phyloP scores from a whole-genome alignment of 2,329 filamentous ascomycete genomes.

The Fusarium begoniae region DNA sequence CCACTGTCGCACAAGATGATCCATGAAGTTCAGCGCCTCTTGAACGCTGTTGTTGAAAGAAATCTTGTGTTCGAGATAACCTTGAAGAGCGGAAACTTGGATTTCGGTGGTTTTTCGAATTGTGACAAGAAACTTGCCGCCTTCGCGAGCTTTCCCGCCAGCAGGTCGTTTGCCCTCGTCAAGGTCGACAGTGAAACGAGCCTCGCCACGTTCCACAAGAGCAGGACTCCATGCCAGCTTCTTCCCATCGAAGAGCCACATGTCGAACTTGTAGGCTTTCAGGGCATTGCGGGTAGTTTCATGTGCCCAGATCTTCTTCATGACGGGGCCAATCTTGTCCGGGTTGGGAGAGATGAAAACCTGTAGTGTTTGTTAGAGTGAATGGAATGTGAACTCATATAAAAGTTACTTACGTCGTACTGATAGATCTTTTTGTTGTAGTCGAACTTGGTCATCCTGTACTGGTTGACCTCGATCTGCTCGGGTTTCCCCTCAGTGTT shows the following conservation, averaged over 20 bases:
- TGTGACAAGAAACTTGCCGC: conserved; percentile 66
- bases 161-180: conserved; percentile 69
- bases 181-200: conserved; percentile 73
- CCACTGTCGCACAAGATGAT: conserved; percentile 86
- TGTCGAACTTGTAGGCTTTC: conserved; percentile 52
- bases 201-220: conserved; percentile 56
- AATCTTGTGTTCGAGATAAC: conserved; percentile 70
- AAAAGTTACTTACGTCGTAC: conserved; percentile 77
- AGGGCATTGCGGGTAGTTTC: conserved; percentile 65
- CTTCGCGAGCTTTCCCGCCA: conserved; percentile 43
- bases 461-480: conserved; percentile 75
- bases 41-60: conserved; percentile 73
- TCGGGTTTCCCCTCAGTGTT: conserved; percentile 67
- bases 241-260: conserved; percentile 82
- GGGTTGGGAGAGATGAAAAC: conserved; percentile 70
- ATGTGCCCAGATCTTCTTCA: conserved; percentile 81
- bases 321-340: conserved; percentile 69
- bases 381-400: neutral
- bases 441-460: conserved; percentile 67
- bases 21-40: conserved; percentile 88
- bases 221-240: conserved; percentile 79
- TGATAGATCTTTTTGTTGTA: conserved; percentile 75
- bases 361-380: conserved; percentile 51
- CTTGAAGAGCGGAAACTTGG: conserved; percentile 70
- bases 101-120: conserved; percentile 74